Conservation (phyloP, 2,329 filamentous ascomycete species). For the Diaporthe citrichinensis region DNA sequence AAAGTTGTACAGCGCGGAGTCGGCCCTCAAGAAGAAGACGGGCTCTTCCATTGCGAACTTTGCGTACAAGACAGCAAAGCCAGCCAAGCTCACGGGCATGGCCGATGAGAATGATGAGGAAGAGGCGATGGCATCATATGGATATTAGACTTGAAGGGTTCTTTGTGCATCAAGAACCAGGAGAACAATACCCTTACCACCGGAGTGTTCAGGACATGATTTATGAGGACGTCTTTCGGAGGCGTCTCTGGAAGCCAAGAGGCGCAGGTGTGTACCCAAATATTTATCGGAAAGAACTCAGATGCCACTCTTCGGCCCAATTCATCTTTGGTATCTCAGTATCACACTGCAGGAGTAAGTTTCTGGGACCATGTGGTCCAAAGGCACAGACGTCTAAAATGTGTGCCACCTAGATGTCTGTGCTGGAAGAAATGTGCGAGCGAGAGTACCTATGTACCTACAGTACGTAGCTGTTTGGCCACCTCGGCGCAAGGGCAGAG, state of each 20-base stretch:
- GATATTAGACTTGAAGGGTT: neutral
- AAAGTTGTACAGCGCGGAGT: slow-evolving; percentile 81
- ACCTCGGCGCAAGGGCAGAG: neutral
- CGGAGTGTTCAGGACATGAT: neutral
- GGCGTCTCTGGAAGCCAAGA: neutral
- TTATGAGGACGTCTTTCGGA: slow-evolving; percentile 8
- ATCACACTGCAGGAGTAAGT: no score
- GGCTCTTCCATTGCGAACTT: slow-evolving; percentile 57
- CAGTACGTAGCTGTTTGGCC: no score
- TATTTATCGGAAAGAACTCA: neutral
- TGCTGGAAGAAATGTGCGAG: neutral
- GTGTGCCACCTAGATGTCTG: no score
- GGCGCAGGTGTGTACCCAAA: slow-evolving; percentile 2
- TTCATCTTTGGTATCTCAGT: neutral
- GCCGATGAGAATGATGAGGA: slow-evolving; percentile 37
- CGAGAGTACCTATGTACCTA: no score
- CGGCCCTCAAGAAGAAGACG: slow-evolving; percentile 50
- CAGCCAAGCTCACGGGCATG: slow-evolving; percentile 44
- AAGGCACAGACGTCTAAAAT: no score
- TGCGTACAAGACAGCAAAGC: slow-evolving; percentile 51
- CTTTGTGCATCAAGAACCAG: neutral
- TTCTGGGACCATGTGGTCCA: neutral
- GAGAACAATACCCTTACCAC: neutral
- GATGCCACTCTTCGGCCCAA: neutral
- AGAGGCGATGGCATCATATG: slow-evolving; percentile 39